These are phyloP conservation scores for Hypoxylon sp. DNA, from an alignment of 2,329 filamentous ascomycete genomes.

Conservation along the genomic window DNA sequence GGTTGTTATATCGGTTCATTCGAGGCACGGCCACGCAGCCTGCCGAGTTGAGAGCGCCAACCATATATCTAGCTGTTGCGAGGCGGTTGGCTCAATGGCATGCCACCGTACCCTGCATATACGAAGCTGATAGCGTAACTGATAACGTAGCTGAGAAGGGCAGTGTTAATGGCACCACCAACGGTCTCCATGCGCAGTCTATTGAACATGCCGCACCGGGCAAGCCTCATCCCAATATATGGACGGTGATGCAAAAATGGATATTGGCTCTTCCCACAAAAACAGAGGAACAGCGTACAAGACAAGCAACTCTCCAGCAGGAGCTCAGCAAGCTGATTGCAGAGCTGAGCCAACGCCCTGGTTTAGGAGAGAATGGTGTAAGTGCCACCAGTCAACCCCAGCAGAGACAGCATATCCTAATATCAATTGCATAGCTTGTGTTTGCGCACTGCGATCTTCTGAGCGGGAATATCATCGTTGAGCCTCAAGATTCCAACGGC, in stretches of 20 bases:
- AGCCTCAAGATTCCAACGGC: constrained; percentile 56
- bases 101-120: constrained; percentile 70
- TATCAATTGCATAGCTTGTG: constrained; percentile 67
- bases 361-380: constrained; percentile 79
- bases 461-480: constrained; percentile 94
- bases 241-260: constrained; percentile 98
- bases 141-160: constrained; percentile 49
- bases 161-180: constrained; percentile 47
- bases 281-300: constrained; percentile 73
- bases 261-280: constrained; percentile 81
- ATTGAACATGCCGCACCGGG: constrained; percentile 66
- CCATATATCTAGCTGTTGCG: constrained; percentile 85
- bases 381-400: constrained; percentile 45
- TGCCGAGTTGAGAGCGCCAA: constrained; percentile 77
- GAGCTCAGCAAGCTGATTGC: constrained; percentile 77
- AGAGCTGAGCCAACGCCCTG: constrained; percentile 78
- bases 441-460: constrained; percentile 96
- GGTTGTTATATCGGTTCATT: constrained; percentile 93
- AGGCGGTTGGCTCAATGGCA: constrained; percentile 92
- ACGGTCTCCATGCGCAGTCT: constrained; percentile 49
- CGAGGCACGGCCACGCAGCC: constrained; percentile 81
- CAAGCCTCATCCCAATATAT: constrained; percentile 84
- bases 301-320: constrained; percentile 73
- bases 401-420: constrained; percentile 9
- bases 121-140: too few relatives aligned